Evolutionary conservation across 768 basidiomycete species (phyloP), one percentile per base, ranked within the genome.

Genomic region (Tricholoma saponaceum): DNA sequence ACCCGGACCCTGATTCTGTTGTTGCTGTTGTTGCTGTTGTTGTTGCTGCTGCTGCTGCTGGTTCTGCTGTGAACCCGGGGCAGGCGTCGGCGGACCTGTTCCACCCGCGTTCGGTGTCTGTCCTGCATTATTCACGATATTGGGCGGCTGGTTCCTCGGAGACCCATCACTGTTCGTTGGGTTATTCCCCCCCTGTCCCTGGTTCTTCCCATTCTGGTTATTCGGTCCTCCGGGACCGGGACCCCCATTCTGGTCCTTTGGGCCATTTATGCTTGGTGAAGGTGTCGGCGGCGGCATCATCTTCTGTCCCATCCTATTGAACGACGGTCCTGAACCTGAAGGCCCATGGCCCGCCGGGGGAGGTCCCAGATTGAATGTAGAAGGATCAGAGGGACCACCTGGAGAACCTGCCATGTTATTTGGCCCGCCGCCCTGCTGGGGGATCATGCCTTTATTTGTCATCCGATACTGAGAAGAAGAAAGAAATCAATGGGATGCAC

Each of bases 271-370:
- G 1, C 74, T 77, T 39, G 84, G 81, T 5, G 83, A 83, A 4
- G 82, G 79, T 12, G 79, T 82, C 0, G 82, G 82, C 10, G 80
- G 83, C 0, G 82, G 82, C 68, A 76, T 73, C 79, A 81, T 83
- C 49, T 66, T 70, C 61, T 66, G 74, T 23, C 59, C 72, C 55
- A 70, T 70, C 58, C 71, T 70, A 65, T 62, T 61, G 51, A 75
- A 75, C n/a, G 61, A 63, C 10, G 69, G 66, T n/a, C 66, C 67
- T 25, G 44, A 6, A 0, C 62, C 58, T 46, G 60, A 58, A 52
- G 73, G 73, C 18, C 70, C 70, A 54, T 58, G 72, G 13, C 66
- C 73, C 9, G 61, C n/a, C 10, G 26, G 62, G 1, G 64, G 63
- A 6, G 59, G 66, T 10, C 71, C 66, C 26, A 74, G 68, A 30